Evolutionary conservation across 306 rosid species (phyloP).

Genomic region (Rosa rugosa): DNA sequence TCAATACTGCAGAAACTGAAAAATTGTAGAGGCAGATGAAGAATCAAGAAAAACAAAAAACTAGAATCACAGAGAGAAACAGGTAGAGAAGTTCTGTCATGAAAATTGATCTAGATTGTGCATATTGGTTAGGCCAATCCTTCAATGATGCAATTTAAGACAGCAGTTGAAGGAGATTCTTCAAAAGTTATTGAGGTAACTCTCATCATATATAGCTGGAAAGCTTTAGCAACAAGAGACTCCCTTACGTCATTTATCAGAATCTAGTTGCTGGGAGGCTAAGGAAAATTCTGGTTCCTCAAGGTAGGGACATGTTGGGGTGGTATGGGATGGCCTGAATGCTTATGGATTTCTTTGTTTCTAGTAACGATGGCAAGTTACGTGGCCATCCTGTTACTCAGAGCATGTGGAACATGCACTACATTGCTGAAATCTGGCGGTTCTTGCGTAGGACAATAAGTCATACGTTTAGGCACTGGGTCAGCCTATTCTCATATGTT

Average conservation of each 20-base stretch:
- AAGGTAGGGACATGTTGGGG: not conserved
- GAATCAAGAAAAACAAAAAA: not conserved
- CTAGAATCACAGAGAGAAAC: not conserved
- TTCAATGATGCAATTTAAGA: not conserved
- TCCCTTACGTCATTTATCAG: not conserved
- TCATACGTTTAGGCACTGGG: not conserved
- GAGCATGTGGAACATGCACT: not conserved
- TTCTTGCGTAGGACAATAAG: not conserved
- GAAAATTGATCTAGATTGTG: not conserved
- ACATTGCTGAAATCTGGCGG: not conserved
- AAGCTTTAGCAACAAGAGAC: not conserved
- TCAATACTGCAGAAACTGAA: not conserved
- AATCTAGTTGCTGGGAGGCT: not conserved
- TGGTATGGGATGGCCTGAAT: not conserved
- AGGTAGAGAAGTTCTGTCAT: not conserved
- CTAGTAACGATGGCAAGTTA: not conserved
- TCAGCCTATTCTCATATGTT: not conserved
- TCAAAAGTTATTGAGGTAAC: not conserved
- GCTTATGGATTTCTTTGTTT: not conserved
- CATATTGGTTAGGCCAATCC: not conserved
- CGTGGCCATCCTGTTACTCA: not conserved
- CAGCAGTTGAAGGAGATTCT: not conserved
- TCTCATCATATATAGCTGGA: not conserved
- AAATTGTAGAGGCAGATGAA: not conserved
- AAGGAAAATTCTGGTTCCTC: not conserved